Evolutionary conservation across 768 basidiomycete genomes (phyloP).

Genomic region (Tephrocybe sp.): DNA sequence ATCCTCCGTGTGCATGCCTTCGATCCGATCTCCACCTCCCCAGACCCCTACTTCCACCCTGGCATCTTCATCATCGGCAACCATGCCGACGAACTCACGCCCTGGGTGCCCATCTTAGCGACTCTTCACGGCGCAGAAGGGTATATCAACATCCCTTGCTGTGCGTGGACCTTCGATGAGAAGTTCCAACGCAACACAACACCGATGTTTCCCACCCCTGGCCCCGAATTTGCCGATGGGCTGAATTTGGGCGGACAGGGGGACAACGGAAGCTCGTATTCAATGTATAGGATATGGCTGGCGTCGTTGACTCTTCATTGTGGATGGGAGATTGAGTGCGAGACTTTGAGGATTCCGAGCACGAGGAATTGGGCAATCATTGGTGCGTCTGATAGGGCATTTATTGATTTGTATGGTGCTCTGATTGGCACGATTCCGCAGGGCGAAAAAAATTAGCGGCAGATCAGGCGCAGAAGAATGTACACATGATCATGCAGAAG

Average conservation of each 20-base stretch:
- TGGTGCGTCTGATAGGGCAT: slow-evolving; percentile 47
- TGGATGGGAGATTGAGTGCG: slow-evolving; percentile 88
- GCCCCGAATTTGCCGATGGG: slow-evolving; percentile 26
- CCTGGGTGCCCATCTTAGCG: slow-evolving; percentile 87
- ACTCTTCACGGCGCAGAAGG: slow-evolving; percentile 60
- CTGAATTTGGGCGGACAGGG: slow-evolving; percentile 67
- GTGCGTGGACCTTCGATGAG: slow-evolving; percentile 78
- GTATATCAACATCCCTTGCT: slow-evolving; percentile 88
- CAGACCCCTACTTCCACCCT: slow-evolving; percentile 30
- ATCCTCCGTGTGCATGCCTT: slow-evolving; percentile 69
- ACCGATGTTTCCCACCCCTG: slow-evolving; percentile 27
- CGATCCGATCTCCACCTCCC: slow-evolving; percentile 49
- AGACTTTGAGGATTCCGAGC: slow-evolving; percentile 86
- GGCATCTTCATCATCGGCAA: slow-evolving; percentile 87
- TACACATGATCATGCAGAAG: slow-evolving; percentile 48
- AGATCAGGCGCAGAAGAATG: slow-evolving; percentile 41
- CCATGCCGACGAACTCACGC: slow-evolving; percentile 95
- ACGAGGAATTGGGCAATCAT: slow-evolving; percentile 93
- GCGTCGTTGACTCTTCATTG: slow-evolving; percentile 67
- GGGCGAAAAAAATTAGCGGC: slow-evolving; percentile 26
- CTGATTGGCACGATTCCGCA: background rate
- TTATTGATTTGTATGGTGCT: slow-evolving; percentile 1
- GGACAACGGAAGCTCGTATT: slow-evolving; percentile 67
- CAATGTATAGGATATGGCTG: slow-evolving; percentile 85
- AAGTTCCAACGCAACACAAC: slow-evolving; percentile 55